Evolutionary conservation across 1,284 basidiomycete species (phyloP).

Genomic region (Heterobasidion occidentale): DNA sequence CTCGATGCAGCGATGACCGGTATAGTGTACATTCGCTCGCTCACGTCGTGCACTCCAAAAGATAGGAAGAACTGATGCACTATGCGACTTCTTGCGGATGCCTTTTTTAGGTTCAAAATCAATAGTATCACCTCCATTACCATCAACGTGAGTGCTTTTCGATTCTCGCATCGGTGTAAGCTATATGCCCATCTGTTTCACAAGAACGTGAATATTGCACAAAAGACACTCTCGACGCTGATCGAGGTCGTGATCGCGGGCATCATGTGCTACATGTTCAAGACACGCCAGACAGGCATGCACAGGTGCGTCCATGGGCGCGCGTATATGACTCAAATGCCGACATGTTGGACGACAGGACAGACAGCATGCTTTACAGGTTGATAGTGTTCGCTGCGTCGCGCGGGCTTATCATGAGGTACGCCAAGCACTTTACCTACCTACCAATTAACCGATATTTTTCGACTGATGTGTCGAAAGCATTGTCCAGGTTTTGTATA

Average conservation of each 20-base stretch:
- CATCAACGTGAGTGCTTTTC: neutral
- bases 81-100: too few species aligned
- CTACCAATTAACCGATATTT: neutral
- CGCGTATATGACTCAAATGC: neutral
- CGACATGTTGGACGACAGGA: neutral
- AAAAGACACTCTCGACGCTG: slow-evolving; percentile 1
- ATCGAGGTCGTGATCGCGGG: neutral
- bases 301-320: neutral
- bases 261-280: neutral
- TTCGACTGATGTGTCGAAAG: neutral
- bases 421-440: neutral
- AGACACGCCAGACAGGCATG: neutral
- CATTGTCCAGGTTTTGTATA: neutral
- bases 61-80: too few species aligned
- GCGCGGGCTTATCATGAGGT: neutral
- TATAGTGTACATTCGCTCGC: neutral
- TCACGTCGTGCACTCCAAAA: too few species aligned
- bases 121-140: neutral
- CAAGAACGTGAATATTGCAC: neutral
- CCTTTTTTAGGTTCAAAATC: neutral
- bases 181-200: neutral
- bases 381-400: neutral
- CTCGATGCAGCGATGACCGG: neutral
- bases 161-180: neutral
- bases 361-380: slow-evolving; percentile 3